Evolutionary conservation across 495 filamentous ascomycete species (phyloP).

Genomic region (Diplogelasinospora grovesii): DNA sequence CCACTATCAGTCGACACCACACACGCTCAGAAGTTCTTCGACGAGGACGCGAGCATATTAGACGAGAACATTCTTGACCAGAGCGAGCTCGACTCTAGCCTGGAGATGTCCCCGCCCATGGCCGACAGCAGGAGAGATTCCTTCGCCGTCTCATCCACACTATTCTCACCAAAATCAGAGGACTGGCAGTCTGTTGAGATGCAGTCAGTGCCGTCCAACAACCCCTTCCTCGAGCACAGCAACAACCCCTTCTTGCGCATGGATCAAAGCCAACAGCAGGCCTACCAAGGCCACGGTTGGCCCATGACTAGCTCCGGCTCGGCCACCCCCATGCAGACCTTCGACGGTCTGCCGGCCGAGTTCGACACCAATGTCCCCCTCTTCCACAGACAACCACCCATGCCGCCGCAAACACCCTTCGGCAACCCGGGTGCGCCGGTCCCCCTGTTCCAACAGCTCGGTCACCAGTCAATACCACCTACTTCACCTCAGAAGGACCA

Average conservation of each 20-base stretch:
- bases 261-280: slow-evolving; percentile 43
- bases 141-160: slow-evolving; percentile 58
- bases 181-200: slow-evolving; percentile 61
- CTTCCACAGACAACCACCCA: slow-evolving; percentile 42
- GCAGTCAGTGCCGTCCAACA: slow-evolving; percentile 49
- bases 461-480: slow-evolving; percentile 40
- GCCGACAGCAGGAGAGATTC: slow-evolving; percentile 62
- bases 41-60: slow-evolving; percentile 74
- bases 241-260: slow-evolving; percentile 54
- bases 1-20: slow-evolving; percentile 56
- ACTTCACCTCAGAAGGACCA: slow-evolving; percentile 50
- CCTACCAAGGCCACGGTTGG: slow-evolving; percentile 46
- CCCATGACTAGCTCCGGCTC: slow-evolving; percentile 53
- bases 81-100: slow-evolving; percentile 53
- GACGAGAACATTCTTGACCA: slow-evolving; percentile 80
- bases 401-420: slow-evolving; percentile 47
- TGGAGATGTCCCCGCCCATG: slow-evolving; percentile 64
- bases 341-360: slow-evolving; percentile 59
- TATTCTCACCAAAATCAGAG: slow-evolving; percentile 69
- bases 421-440: slow-evolving; percentile 40
- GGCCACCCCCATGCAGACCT: slow-evolving; percentile 45
- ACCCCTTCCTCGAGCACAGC: slow-evolving; percentile 57
- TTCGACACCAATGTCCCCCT: slow-evolving; percentile 47
- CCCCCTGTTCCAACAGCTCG: slow-evolving; percentile 45
- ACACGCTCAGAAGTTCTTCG: slow-evolving; percentile 54